phyloP scores from a whole-genome alignment of 305 asterid species.

The Stenogyne calaminthoides region DNA sequence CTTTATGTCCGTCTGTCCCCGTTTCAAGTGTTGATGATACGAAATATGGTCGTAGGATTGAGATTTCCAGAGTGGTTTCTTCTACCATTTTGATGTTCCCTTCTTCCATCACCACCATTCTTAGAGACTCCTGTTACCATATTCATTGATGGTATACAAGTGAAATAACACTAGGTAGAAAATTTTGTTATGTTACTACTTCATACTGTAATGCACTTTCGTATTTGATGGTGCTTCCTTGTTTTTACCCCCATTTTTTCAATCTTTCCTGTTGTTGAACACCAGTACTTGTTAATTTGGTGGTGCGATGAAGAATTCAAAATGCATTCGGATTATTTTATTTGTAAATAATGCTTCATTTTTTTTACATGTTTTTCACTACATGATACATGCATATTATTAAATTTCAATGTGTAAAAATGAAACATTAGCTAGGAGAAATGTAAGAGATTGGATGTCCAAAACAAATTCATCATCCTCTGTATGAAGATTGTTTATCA shows the following conservation, averaged over 20 bases:
- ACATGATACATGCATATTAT: not conserved
- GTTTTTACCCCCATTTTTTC: not conserved
- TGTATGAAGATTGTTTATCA: not conserved
- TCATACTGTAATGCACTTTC: constrained; percentile 8
- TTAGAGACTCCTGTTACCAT: constrained; percentile 23
- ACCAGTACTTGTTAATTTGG: not conserved
- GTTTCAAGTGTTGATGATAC: constrained; percentile 39
- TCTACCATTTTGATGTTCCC: not conserved
- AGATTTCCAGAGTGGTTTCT: not conserved
- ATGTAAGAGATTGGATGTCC: not conserved
- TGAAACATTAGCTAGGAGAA: not conserved
- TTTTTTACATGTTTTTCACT: not conserved
- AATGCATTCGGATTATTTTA: not conserved
- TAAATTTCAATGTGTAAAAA: not conserved
- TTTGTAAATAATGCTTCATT: constrained; percentile 1
- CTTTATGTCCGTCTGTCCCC: constrained; percentile 41
- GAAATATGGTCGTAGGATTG: not conserved
- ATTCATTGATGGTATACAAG: constrained; percentile 24
- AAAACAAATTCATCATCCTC: not conserved
- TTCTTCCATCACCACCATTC: constrained; percentile 12
- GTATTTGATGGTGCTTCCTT: not conserved
- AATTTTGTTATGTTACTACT: constrained; percentile 11
- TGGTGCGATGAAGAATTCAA: not conserved
- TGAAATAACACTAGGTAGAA: constrained; percentile 8
- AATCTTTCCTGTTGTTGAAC: not conserved